Evolutionary conservation across 164 flowering plant species (phyloP), one percentile per base, ranked within the genome.

Genomic region (Pachysandra terminalis): DNA sequence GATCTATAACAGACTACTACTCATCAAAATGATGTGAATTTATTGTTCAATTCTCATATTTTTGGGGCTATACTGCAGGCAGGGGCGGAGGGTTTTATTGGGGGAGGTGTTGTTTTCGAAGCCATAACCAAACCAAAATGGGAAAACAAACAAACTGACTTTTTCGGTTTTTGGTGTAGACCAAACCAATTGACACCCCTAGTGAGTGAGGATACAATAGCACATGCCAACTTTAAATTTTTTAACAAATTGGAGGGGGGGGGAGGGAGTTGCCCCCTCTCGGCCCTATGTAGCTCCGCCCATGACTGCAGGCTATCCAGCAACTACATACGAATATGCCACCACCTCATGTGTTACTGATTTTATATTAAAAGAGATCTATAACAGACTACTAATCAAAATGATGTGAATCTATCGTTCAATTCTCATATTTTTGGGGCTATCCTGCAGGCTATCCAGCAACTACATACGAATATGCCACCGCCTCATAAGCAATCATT

Each of bases 231-330:
- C n/a, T n/a, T n/a, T n/a, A n/a, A n/a, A n/a, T n/a, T n/a, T n/a
- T n/a, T n/a, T n/a, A n/a, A n/a, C n/a, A n/a, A n/a, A n/a, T n/a
- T n/a, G n/a, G n/a, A n/a, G n/a, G n/a, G n/a, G n/a, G n/a, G n/a
- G n/a, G n/a, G n/a, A n/a, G n/a, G n/a, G n/a, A n/a, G n/a, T n/a
- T n/a, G n/a, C n/a, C n/a, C n/a, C n/a, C n/a, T n/a, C n/a, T n/a
- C n/a, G n/a, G n/a, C n/a, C n/a, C n/a, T n/a, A n/a, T n/a, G n/a
- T n/a, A n/a, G n/a, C n/a, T n/a, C n/a, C n/a, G n/a, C n/a, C n/a
- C n/a, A n/a, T n/a, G n/a, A n/a, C n/a, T n/a, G n/a, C n/a, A 93
- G 99, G 96, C 96, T 60, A 88, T 90, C 59, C 98, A 90, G 80
- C 96, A 93, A 70, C 76, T 89, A 56, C 96, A 88, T 74, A 78